Base-by-base conservation (phyloP, 805 yeast genomes). In the Suhomyces sp. region DNA sequence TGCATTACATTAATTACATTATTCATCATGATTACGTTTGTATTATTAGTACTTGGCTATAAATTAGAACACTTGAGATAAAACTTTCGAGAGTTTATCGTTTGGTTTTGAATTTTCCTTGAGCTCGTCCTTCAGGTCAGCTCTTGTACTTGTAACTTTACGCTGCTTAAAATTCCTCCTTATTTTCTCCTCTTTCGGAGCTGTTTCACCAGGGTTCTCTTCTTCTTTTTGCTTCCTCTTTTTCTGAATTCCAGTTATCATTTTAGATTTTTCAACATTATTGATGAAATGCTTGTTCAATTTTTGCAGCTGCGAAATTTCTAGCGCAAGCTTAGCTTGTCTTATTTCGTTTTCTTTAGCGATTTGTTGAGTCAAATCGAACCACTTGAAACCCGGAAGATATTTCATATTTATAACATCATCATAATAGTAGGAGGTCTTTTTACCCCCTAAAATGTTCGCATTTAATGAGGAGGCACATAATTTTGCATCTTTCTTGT, bases 321-420 rank as follows among this genome's bases (percentile, higher is more conserved):
- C 98, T 55, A 96, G 82, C 57, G 91, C 86, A 64, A 93, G 76
- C 71, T 89, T 91, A 49, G 93, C 84, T 63, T 91, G 96, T 69
- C 97, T 85, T 44, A 86, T 79, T 68, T 92, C 97, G 57, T 87
- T 86, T 71, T 94, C 98, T 62, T 83, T 83, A 2, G 97, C 91
- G 58, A 93, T 88, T 66, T 93, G 97, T 66, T 88, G 96, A 2
- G 97, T 92, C 66, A 94, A 77, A 64, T 94, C 96, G 52, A 87
- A 79, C 99, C 99, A 94, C 66, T 94, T 94, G 79, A 93, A 94
- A 1, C 93, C 91, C 8, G 90, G 85, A 55, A 94, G 75, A 62
- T 94, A 94, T 68, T 89, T 93, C 54, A 93, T 84, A 67, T 91
- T 94, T 75, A 96, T 78, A 24, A 94, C 86, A 73, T 94, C 99